Percentiles rank a stretch among this genome's conserved stretches.
Conservation (phyloP, 2,329 filamentous ascomycete species). For the Cryphonectria nitschkei region DNA sequence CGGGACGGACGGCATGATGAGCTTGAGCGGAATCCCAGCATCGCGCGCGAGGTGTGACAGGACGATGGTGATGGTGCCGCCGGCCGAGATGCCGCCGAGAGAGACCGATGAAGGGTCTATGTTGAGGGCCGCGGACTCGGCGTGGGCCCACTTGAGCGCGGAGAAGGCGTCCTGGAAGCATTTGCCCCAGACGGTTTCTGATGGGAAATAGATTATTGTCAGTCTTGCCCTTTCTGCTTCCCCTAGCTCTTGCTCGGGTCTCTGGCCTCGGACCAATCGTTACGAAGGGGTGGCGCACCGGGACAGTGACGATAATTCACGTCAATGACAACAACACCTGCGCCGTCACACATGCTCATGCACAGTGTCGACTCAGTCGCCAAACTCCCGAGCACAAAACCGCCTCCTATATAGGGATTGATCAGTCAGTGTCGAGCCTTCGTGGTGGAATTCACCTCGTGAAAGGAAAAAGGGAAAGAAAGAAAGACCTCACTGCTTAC, state of each 20-base stretch:
- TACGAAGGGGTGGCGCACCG: constrained; percentile 19
- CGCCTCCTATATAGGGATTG: constrained; percentile 37
- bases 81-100: constrained; percentile 44
- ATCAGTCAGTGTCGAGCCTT: background rate
- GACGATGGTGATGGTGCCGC: constrained; percentile 41
- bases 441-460: background rate
- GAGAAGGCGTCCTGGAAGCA: constrained; percentile 44
- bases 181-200: constrained; percentile 42
- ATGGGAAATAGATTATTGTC: background rate
- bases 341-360: constrained; percentile 41
- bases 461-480: too few species aligned
- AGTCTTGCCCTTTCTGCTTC: too few species aligned
- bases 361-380: constrained; percentile 40
- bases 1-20: constrained; percentile 42
- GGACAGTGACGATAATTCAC: constrained; percentile 45
- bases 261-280: background rate
- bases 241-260: background rate
- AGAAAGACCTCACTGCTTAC: constrained; percentile 22
- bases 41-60: constrained; percentile 45
- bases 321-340: constrained; percentile 43
- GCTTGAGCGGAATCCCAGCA: constrained; percentile 40
- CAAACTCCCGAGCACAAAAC: constrained; percentile 43
- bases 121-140: constrained; percentile 36
- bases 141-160: constrained; percentile 39
- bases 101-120: constrained; percentile 41